phyloP scores from a whole-genome alignment of 2,329 filamentous ascomycete species.

The Aspergillus carbonarius region DNA sequence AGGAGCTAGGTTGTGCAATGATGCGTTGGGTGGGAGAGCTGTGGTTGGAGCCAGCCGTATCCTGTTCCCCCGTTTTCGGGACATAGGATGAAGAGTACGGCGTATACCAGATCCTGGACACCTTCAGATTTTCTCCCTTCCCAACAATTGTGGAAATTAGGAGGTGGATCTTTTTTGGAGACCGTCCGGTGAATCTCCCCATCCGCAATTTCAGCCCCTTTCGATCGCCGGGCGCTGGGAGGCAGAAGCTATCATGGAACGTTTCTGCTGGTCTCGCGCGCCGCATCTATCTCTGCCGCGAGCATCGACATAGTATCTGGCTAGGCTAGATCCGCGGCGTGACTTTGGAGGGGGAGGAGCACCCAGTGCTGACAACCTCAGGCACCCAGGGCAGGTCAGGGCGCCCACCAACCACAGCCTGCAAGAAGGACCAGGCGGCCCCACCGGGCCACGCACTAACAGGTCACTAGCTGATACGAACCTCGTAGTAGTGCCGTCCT shows the following conservation, averaged over 20 bases:
- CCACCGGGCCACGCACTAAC: background rate
- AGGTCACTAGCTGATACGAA: background rate
- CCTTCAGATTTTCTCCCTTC: slow-evolving; percentile 13
- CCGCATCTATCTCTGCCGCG: background rate
- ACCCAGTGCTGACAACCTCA: background rate
- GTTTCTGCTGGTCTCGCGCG: background rate
- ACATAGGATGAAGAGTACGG: slow-evolving; percentile 26
- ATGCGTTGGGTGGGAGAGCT: background rate
- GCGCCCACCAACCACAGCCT: background rate
- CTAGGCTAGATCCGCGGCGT: background rate
- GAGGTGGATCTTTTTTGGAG: slow-evolving; percentile 14
- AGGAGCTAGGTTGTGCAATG: slow-evolving; percentile 5
- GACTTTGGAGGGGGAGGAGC: background rate
- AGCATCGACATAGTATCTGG: background rate
- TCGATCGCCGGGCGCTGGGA: background rate
- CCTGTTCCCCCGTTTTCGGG: slow-evolving; percentile 8
- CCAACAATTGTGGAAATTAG: slow-evolving; percentile 19
- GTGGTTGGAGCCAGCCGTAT: slow-evolving; percentile 10
- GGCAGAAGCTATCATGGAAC: background rate
- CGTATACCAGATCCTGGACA: slow-evolving; percentile 27
- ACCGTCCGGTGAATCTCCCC: background rate
- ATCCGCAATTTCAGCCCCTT: slow-evolving; percentile 1
- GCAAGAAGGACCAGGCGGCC: background rate
- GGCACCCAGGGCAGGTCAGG: background rate
- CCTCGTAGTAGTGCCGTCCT: background rate